phyloP scores from a whole-genome alignment of 2,329 filamentous ascomycete species.

The Xylaria sp. region DNA sequence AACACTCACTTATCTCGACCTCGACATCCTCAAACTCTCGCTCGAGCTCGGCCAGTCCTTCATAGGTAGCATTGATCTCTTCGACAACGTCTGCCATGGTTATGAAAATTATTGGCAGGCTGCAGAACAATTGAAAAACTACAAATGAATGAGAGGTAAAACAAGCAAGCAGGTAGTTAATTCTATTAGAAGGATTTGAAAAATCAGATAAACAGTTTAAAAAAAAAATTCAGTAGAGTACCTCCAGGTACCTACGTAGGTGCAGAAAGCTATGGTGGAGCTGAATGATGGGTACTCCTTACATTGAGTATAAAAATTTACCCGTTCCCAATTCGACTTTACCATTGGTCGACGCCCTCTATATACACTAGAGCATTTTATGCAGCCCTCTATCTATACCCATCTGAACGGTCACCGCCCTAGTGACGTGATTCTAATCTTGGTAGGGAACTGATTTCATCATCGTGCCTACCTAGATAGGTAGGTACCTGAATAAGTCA shows the following conservation, averaged over 20 bases:
- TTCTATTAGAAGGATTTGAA: conserved; percentile 12
- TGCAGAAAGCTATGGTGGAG: conserved; percentile 25
- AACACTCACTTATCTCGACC: conserved; percentile 78
- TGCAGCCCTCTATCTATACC: conserved; percentile 14
- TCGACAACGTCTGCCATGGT: conserved; percentile 40
- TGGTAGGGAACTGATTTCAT: conserved; percentile 17
- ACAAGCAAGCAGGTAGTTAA: background rate
- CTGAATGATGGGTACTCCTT: conserved; percentile 6
- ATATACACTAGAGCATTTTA: background rate
- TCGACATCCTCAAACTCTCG: conserved; percentile 86
- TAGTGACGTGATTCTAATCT: conserved; percentile 32
- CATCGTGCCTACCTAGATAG: background rate
- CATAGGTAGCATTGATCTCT: conserved; percentile 65
- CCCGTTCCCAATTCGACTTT: conserved; percentile 34
- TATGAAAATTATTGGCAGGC: background rate
- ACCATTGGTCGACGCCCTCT: conserved; percentile 38
- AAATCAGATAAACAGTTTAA: background rate
- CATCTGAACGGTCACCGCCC: conserved; percentile 24
- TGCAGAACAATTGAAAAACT: background rate
- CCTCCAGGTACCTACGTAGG: too few species aligned
- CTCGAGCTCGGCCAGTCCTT: conserved; percentile 82
- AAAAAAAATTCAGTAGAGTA: background rate
- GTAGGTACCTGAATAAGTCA: too few species aligned
- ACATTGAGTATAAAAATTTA: conserved; percentile 39
- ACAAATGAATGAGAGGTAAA: background rate